Evolutionary conservation across 2,329 filamentous ascomycete species (phyloP), one percentile per base, ranked within the genome.

Genomic region (Pleoardoris graminearum): DNA sequence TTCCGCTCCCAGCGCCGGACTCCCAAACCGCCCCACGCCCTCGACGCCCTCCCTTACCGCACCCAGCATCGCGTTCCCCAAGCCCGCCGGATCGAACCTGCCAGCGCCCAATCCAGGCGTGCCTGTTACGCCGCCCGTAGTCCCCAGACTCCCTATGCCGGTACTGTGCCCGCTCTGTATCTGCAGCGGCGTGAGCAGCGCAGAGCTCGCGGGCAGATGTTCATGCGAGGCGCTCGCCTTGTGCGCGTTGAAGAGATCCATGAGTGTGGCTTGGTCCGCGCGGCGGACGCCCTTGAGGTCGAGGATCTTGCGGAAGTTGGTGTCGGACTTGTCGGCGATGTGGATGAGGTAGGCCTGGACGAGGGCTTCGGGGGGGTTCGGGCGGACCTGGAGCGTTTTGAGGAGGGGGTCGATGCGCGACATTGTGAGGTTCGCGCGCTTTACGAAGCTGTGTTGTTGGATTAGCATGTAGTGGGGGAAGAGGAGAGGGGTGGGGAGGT

Each of bases 291-390:
- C 94, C 74, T 99, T 99, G 58, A 99, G 82, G 45, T 99, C 94
- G 39, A 99, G 85, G 54, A 99, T 89, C 76, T 97, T 97, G 69
- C 87, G 87, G 82, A 99, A 99, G 76, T 99, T 99, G 66, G 85
- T 84, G 70, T 97, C 94, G 58, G 89, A 96, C 50, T 89, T 87
- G 78, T 99, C 94, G 61, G 85, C 91, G 60, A 99, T 94, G 76
- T 97, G 94, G 73, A 97, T 96, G 29, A 99, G 85, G 72, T 99
- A 99, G 29, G 94, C 94, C 76, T 97, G 93, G 0, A 99, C 92
- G 3, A 99, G 84, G 1, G 90, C 93, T 77, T 99, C 94, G 0
- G 93, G 89, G 0, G 94, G 94, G 4, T 89, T 90, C 2, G 92
- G 86, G 23, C 90, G 90, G 42, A 99, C 93, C 79, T 99, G 94